Conservation (phyloP, 1,284 basidiomycete genomes). For the Trichosporon faecale region DNA sequence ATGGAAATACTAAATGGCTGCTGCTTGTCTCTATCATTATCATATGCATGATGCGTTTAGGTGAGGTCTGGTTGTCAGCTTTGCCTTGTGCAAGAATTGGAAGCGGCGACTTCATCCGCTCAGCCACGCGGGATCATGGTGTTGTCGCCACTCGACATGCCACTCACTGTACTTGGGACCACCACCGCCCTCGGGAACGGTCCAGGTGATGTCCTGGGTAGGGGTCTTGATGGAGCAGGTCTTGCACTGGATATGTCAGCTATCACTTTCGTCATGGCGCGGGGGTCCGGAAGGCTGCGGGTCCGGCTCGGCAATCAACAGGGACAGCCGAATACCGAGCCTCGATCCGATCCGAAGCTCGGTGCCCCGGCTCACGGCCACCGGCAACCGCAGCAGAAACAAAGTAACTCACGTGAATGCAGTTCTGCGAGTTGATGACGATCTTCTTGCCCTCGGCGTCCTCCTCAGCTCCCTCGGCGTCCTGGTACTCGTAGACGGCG, state of each 20-base stretch:
- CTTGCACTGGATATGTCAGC: constrained; percentile 66
- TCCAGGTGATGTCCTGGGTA: constrained; percentile 88
- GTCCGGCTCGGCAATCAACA: constrained; percentile 7
- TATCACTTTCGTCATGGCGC: background rate
- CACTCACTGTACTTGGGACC: constrained; percentile 85
- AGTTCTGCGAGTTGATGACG: constrained; percentile 86
- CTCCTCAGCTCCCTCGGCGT: constrained; percentile 58
- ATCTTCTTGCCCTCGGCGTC: constrained; percentile 75
- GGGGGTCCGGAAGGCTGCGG: background rate
- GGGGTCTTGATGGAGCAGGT: constrained; percentile 87
- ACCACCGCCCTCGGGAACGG: constrained; percentile 84
- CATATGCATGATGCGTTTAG: constrained; percentile 6
- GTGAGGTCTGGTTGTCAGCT: constrained; percentile 7
- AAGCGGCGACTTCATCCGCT: background rate
- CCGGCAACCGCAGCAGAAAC: background rate
- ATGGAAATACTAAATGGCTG: constrained; percentile 9
- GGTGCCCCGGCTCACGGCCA: background rate
- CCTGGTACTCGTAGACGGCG: constrained; percentile 95
- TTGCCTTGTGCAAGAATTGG: background rate
- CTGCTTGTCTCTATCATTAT: constrained; percentile 7
- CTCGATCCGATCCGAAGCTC: background rate
- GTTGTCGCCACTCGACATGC: background rate
- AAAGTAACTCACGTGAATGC: constrained; percentile 48
- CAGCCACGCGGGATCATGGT: background rate
- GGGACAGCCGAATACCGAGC: constrained; percentile 12